Conservation (phyloP, 805 yeast genomes). For the Wickerhamiella brachini region DNA sequence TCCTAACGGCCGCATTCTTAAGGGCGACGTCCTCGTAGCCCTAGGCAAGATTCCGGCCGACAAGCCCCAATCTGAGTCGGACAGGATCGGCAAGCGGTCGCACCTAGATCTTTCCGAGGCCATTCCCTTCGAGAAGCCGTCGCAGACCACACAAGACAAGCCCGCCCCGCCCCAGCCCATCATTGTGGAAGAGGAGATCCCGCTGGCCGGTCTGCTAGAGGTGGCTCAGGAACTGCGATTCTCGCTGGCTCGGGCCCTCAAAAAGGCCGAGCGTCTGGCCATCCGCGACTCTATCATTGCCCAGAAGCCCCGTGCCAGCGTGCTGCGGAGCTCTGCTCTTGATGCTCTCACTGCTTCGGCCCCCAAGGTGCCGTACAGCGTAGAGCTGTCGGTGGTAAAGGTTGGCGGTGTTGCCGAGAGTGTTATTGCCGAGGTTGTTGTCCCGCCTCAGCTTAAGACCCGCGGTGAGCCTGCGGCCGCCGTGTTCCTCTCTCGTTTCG, state of each 20-base stretch:
- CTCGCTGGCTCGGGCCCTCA: conserved; percentile 25
- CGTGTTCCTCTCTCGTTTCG: conserved; percentile 21
- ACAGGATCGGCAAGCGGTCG: conserved; percentile 40
- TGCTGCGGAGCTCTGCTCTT: conserved; percentile 43
- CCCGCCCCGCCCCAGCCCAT: conserved; percentile 14
- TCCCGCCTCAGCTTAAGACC: neutral
- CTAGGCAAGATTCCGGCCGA: conserved; percentile 56
- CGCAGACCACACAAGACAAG: conserved; percentile 16
- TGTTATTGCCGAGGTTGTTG: neutral
- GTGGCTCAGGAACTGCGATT: conserved; percentile 19
- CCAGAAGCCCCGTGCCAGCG: conserved; percentile 26
- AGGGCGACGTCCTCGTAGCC: conserved; percentile 75
- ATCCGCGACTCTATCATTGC: conserved; percentile 26
- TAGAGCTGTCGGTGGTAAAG: conserved; percentile 7
- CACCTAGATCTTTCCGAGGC: conserved; percentile 65
- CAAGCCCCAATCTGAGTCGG: conserved; percentile 39
- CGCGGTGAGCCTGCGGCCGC: conserved; percentile 34
- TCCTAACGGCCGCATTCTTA: conserved; percentile 87
- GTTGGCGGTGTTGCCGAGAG: neutral
- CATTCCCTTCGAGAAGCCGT: conserved; percentile 8
- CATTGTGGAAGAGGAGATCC: conserved; percentile 10
- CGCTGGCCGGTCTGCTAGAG: conserved; percentile 13
- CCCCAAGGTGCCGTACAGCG: conserved; percentile 29
- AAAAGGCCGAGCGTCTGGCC: conserved; percentile 35
- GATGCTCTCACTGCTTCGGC: conserved; percentile 41